Evolutionary conservation across 192 early-diverging fungal genomes (phyloP).

Genomic region (Pecoramyces ruminantium): DNA sequence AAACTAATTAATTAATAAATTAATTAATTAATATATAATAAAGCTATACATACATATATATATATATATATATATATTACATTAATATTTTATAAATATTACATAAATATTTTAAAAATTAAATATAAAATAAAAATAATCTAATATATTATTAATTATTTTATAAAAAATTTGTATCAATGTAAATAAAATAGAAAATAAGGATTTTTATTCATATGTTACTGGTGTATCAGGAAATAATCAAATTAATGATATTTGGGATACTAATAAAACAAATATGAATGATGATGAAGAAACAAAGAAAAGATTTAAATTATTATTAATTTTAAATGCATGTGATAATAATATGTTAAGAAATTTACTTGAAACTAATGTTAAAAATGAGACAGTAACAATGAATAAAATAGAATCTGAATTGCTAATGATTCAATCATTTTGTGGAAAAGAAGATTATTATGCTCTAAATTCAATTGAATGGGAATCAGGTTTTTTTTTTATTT

Average conservation of each 20-base stretch:
- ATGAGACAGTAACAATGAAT: slow-evolving; percentile 1
- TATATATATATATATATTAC: no score
- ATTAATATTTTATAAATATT: no score
- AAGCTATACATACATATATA: no score
- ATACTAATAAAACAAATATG: not conserved
- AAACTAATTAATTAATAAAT: no score
- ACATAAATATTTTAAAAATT: no score
- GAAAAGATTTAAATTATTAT: not conserved
- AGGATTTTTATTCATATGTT: not conserved
- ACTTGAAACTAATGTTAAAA: not conserved
- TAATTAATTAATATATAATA: no score
- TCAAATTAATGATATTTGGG: slow-evolving; percentile 1
- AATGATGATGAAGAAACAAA: not conserved
- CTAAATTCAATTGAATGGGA: slow-evolving; percentile 36
- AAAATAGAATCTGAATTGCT: slow-evolving; percentile 1
- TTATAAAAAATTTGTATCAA: no score
- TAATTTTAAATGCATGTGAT: not conserved
- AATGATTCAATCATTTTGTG: slow-evolving; percentile 3
- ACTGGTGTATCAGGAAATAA: not conserved
- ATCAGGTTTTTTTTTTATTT: slow-evolving; percentile 9
- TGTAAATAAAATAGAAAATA: not conserved
- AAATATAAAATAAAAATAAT: no score
- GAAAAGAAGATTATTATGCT: slow-evolving; percentile 9
- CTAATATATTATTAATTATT: no score
- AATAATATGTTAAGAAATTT: not conserved